These are phyloP conservation scores for Balansia obtecta DNA, from an alignment of 2,329 filamentous ascomycete genomes.

Conservation along the genomic window DNA sequence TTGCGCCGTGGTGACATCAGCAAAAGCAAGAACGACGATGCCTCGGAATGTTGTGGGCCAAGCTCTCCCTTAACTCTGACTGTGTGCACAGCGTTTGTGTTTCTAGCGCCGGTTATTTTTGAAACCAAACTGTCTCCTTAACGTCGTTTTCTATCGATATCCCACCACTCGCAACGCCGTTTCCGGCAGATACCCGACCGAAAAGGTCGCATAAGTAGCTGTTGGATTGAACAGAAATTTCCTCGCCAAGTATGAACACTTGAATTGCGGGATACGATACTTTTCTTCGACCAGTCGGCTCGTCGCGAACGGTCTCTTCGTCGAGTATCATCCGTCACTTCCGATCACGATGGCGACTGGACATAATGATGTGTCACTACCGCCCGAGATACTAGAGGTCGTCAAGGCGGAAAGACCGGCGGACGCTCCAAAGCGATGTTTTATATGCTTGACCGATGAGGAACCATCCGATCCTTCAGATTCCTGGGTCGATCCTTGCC, in stretches of 20 bases:
- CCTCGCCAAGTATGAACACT: not conserved
- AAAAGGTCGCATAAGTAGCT: not conserved
- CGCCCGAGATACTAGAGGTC: conserved; percentile 9
- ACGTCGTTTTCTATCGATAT: not conserved
- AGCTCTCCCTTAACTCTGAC: not conserved
- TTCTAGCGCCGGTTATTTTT: not conserved
- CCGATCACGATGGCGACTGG: conserved; percentile 2
- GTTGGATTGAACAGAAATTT: not conserved
- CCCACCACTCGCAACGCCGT: not conserved
- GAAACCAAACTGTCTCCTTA: not conserved
- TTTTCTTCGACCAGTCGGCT: not conserved
- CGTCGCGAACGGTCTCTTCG: not conserved
- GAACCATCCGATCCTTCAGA: conserved; percentile 33
- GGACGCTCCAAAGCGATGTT: conserved; percentile 36
- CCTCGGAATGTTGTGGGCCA: not conserved
- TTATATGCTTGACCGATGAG: conserved; percentile 50
- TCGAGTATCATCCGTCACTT: not conserved
- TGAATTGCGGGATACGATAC: not conserved
- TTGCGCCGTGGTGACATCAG: conserved; percentile 1
- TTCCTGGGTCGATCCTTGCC: conserved; percentile 77
- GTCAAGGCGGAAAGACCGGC: conserved; percentile 8
- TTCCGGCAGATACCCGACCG: not conserved
- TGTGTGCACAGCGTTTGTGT: not conserved
- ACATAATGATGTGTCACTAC: conserved; percentile 3
- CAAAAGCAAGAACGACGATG: not conserved